Base-by-base conservation (phyloP, 495 filamentous ascomycete species). In the Penicillium flavigenum region DNA sequence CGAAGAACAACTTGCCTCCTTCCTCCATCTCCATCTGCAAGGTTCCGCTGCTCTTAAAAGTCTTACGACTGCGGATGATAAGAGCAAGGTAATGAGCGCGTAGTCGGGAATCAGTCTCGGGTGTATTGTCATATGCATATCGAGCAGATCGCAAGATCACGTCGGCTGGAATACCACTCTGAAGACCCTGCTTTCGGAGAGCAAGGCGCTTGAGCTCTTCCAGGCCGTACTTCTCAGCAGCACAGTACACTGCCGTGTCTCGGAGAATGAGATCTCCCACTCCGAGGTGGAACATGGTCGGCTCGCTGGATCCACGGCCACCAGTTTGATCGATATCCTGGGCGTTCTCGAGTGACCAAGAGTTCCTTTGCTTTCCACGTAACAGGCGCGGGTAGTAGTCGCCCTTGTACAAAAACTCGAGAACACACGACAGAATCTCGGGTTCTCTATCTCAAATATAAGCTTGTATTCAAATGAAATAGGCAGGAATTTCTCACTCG, bases 1-100 rank as follows among this genome's bases (percentile, higher is more conserved):
- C 92, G 77, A 97, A 96, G 82, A 96, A 97, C 70, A 96, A 81
- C 78, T 89, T 86, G 68, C 86, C 91, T 59, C 89, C 90, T 72
- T 84, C 85, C 76, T 95, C 89, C 92, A 97, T 96, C 82, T 97
- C 92, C 79, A 88, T 86, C 83, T 96, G 91, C 91, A 97, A 93
- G 66, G 91, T 96, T 71, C 91, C 92, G 77, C 91, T 96, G 72
- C 85, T 84, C 86, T 95, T 96, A 79, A 96, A 96, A 63, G 88
- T 92, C 81, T 89, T 88, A 72, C 92, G 89, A 77, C 86, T 89
- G 73, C 90, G 84, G 79, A 96, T 95, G 71, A 96, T 94, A 73
- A 96, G 85, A 66, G 91, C 89, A 69, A 96, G 83, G 80, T 94
- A 96, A 75, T 94, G 90, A 77, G 92, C 90, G 78, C 92, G 92